Evolutionary conservation across 345 rosid genomes (phyloP).

Genomic region (Geranium rotundifolium): DNA sequence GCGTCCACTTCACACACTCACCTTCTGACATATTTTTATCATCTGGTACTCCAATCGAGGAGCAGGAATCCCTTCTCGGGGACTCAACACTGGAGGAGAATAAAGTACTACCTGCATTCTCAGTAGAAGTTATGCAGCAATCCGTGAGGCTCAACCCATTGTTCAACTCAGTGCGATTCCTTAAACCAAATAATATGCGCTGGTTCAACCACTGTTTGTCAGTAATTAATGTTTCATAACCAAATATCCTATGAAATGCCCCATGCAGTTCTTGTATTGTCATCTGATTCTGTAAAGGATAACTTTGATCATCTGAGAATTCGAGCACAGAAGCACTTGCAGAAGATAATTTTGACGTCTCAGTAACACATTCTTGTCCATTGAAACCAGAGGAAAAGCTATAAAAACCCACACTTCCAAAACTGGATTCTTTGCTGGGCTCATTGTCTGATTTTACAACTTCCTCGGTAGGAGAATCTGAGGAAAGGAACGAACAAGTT

Average conservation of each 20-base stretch:
- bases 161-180: conserved; percentile 8
- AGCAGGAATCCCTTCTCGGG: not conserved
- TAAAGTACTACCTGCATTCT: not conserved
- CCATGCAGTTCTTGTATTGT: conserved; percentile 13
- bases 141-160: conserved; percentile 4
- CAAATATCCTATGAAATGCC: conserved; percentile 11
- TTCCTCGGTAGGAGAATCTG: not conserved
- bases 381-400: not conserved
- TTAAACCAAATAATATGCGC: conserved; percentile 12
- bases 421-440: not conserved
- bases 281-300: conserved; percentile 10
- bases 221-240: conserved; percentile 9
- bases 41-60: not conserved
- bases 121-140: conserved; percentile 5
- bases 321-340: not conserved
- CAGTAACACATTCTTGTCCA: conserved; percentile 8
- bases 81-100: not conserved
- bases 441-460: not conserved
- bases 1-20: not conserved
- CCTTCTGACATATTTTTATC: conserved; percentile 1
- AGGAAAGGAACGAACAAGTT: not conserved
- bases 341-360: not conserved
- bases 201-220: conserved; percentile 19
- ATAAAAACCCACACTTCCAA: conserved; percentile 3
- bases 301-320: not conserved